Evolutionary conservation across 2,329 filamentous ascomycete species (phyloP).

Genomic region (Aspergillus tamarii): DNA sequence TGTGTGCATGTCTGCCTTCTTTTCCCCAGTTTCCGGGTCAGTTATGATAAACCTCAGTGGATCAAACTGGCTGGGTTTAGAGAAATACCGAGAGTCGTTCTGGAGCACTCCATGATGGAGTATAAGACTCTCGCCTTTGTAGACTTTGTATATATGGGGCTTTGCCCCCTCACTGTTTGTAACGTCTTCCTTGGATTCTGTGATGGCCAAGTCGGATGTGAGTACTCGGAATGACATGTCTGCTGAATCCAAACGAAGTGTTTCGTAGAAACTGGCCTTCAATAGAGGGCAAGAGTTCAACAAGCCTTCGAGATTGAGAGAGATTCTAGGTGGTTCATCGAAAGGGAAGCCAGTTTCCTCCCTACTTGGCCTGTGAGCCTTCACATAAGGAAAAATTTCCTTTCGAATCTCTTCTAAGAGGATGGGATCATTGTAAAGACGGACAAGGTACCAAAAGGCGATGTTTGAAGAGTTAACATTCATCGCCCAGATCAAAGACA

Average conservation of each 20-base stretch:
- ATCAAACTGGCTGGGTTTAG: slow-evolving; percentile 47
- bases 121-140: slow-evolving; percentile 47
- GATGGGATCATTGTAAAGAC: slow-evolving; percentile 46
- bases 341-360: slow-evolving; percentile 46
- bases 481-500: slow-evolving; percentile 59
- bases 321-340: slow-evolving; percentile 47
- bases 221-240: slow-evolving; percentile 48
- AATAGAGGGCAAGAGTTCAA: slow-evolving; percentile 50
- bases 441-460: slow-evolving; percentile 56
- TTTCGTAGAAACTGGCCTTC: slow-evolving; percentile 51
- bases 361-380: slow-evolving; percentile 39
- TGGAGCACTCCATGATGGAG: slow-evolving; percentile 51
- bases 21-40: slow-evolving; percentile 38
- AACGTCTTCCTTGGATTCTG: slow-evolving; percentile 45
- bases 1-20: slow-evolving; percentile 42
- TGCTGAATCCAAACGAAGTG: slow-evolving; percentile 48
- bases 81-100: slow-evolving; percentile 44
- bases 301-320: slow-evolving; percentile 45
- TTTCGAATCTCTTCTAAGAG: slow-evolving; percentile 48
- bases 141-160: slow-evolving; percentile 44
- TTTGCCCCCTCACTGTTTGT: slow-evolving; percentile 26
- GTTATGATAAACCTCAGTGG: slow-evolving; percentile 52
- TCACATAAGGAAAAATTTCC: slow-evolving; percentile 50
- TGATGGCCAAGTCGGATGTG: slow-evolving; percentile 41
- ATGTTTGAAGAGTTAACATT: slow-evolving; percentile 57